Base-by-base conservation (phyloP, 306 rosid species). In the Datisca glomerata region DNA sequence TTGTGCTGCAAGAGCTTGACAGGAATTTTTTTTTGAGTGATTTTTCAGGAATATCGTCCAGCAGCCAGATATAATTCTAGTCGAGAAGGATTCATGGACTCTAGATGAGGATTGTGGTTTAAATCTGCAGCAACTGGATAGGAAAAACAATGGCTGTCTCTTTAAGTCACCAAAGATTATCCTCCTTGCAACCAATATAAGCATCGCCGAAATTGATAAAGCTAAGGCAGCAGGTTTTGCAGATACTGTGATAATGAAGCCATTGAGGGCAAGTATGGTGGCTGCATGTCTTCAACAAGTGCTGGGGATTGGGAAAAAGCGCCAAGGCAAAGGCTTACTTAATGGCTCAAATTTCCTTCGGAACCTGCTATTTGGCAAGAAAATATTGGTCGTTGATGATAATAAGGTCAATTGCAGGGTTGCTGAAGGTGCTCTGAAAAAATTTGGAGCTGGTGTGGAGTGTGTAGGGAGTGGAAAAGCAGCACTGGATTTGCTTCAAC, bases 201-300 rank as follows among this genome's bases (percentile, higher is more conserved):
- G 70, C 25, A 54, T 67, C 13, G 21, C 53, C 16, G 96, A 84
- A 59, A 60, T 78, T 21, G 86, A 91, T 19, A 66, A 65, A 54
- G 96, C 84, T 12, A 84, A 64, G 63, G 66, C 78, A 0, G 70
- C 76, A 18, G 94, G 98, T 46, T 91, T 84, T 65, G 70, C 81
- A 11, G 98, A 91, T 54, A 91, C 86, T 0, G 86, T 80, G 56
- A 78, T 91, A 63, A 91, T 91, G 96, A 91, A 91, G 46, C 96
- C 98, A 15, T 59, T 91, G 45, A 75, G 98, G 72, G 87, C 96
- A 1, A 91, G 96, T 56, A 84, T 80, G 98, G 85, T 91, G 59
- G 96, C 78, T 50, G 98, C 98, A 21, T 91, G 98, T 60, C 98
- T 91, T 61, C 98, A 91, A 61, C 96, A 91, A 58, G 93, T 78